Conservation (phyloP, 1,284 basidiomycete species). For the Boletus hoseneyae region DNA sequence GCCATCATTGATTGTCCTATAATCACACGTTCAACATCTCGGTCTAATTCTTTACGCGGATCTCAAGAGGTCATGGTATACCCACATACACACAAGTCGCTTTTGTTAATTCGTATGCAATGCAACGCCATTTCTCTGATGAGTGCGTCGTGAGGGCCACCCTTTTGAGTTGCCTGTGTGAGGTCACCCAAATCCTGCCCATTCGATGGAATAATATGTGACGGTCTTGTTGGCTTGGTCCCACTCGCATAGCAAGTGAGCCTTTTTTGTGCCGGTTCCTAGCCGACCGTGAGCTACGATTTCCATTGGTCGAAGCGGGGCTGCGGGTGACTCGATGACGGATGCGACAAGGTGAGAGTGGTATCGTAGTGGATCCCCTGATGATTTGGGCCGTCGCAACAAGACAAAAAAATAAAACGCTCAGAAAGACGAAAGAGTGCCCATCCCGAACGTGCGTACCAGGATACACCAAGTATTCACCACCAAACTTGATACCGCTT, state of each 20-base stretch:
- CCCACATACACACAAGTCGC: slow-evolving; percentile 7
- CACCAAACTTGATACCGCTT: slow-evolving; percentile 89
- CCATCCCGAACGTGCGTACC: slow-evolving; percentile 47
- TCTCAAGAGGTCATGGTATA: slow-evolving; percentile 14
- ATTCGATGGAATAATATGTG: slow-evolving; percentile 83
- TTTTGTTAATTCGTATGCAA: slow-evolving; percentile 14
- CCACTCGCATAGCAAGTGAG: slow-evolving; percentile 89
- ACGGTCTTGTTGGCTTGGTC: slow-evolving; percentile 67
- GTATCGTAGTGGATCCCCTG: slow-evolving; percentile 93
- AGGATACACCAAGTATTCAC: slow-evolving; percentile 95
- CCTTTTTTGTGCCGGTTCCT: slow-evolving; percentile 97
- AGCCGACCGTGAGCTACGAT: slow-evolving; percentile 93
- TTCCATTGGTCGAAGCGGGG: slow-evolving; percentile 78
- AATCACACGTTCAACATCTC: slow-evolving; percentile 6
- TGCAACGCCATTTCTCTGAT: not conserved
- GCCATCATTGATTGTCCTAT: slow-evolving; percentile 2
- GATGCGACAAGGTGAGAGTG: slow-evolving; percentile 95
- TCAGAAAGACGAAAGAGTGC: not conserved
- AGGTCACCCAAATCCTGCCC: slow-evolving; percentile 83
- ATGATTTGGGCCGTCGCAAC: slow-evolving; percentile 7
- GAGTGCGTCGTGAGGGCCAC: too few species aligned
- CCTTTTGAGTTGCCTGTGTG: not conserved
- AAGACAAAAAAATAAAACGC: too few species aligned
- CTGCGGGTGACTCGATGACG: slow-evolving; percentile 63
- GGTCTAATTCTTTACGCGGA: slow-evolving; percentile 14